Base-by-base conservation (phyloP, 2,329 filamentous ascomycete genomes). In the Nemania sp. region DNA sequence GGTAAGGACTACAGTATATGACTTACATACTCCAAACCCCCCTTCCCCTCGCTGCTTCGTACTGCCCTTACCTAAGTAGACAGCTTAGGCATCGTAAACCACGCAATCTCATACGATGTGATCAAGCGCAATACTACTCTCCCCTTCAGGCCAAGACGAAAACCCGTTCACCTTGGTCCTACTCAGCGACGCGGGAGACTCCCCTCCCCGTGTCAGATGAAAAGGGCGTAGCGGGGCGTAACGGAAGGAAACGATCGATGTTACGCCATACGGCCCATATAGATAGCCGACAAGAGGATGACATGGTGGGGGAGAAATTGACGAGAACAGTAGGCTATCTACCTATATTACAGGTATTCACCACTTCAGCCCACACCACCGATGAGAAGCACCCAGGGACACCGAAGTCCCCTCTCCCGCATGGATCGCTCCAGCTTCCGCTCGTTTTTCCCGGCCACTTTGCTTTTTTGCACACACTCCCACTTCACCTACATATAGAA, bases 121-220 rank as follows among this genome's bases (percentile, higher is more conserved):
- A 29, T 29, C 25, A 7, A 29, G 25, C 7, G 25, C 25, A 29
- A 57, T 61, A 18, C 54, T 29, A 53, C 48, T 47, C 50, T 13
- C 32, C 49, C 37, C 29, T 57, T 46, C 43, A 6, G 13, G 43
- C 43, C 54, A 34, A 43, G 35, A 45, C 29, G 29, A 61, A 57
- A 57, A 49, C 59, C 49, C 57, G 59, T 57, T 61, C 59, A 42
- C 49, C 43, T 61, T 54, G 57, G 59, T 54, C 59, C 54, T 57
- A 49, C 40, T 57, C 43, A 57, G 54, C 40, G 54, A n/a, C n/a
- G 51, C 32, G 50, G 59, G 46, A 40, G 50, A 45, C 45, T 54
- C 49, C 46, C n/a, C 54, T 56, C 53, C 34, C 57, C 46, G 21
- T 37, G 54, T 54, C 43, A 40, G 49, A 50, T 46, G 54, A 39